phyloP scores from a whole-genome alignment of 2,329 filamentous ascomycete genomes.

The Mollisia scopiformis region DNA sequence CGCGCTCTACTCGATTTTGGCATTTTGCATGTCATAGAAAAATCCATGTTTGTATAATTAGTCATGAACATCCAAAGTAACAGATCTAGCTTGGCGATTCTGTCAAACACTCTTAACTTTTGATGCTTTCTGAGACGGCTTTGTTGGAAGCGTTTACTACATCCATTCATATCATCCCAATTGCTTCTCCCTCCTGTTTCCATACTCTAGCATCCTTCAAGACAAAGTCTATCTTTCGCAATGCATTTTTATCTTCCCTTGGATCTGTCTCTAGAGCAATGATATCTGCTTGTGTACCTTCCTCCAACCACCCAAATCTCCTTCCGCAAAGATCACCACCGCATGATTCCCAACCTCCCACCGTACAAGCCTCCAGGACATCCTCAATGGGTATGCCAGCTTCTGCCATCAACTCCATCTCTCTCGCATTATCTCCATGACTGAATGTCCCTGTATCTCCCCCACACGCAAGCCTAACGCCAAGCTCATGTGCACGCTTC shows the following conservation, averaged over 20 bases:
- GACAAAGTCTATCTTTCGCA: constrained; percentile 55
- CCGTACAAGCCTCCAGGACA: constrained; percentile 51
- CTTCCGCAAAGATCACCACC: constrained; percentile 54
- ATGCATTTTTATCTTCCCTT: constrained; percentile 41
- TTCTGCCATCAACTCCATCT: constrained; percentile 56
- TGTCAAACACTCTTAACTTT: no score
- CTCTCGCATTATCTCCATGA: constrained; percentile 55
- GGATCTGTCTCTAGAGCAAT: constrained; percentile 51
- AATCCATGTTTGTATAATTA: no score
- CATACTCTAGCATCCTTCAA: constrained; percentile 60
- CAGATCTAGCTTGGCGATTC: no score
- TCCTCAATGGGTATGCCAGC: constrained; percentile 54
- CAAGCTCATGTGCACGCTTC: constrained; percentile 48
- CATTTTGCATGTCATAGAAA: no score
- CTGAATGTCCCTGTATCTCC: constrained; percentile 57
- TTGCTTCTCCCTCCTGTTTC: constrained; percentile 37
- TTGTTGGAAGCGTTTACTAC: no score
- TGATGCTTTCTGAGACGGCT: no score
- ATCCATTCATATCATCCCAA: background rate
- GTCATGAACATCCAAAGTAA: no score
- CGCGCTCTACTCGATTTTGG: no score
- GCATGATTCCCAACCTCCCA: constrained; percentile 59
- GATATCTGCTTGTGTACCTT: constrained; percentile 53
- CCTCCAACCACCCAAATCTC: constrained; percentile 54
- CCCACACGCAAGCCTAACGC: constrained; percentile 53